Base-by-base conservation (phyloP, 345 rosid genomes). In the Gossypium rotundifolium region DNA sequence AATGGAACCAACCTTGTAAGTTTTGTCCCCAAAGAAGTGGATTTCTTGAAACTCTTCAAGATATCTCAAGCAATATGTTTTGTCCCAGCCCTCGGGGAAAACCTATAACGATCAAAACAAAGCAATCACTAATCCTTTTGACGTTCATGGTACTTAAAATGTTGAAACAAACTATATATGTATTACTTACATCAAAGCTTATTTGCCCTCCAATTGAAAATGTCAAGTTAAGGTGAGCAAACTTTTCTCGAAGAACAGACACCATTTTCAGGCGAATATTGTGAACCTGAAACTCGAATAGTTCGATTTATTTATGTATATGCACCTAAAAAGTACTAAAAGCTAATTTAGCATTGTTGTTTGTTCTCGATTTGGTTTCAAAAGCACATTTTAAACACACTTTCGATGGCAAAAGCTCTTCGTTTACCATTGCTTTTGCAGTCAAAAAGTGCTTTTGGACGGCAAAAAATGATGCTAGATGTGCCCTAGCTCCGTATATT, bases 1-100 rank as follows among this genome's bases (percentile, higher is more conserved):
- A 23, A 74, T 51, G 65, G 65, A 2, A 22, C 76, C 29, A 60
- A 94, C 98, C 95, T 92, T 86, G 87, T 91, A 93, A 61, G 99
- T 95, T 84, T 93, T 95, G 90, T 95, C 99, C 53, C 99, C 99
- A 72, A 95, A 95, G 84, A 95, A 95, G 86, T 95, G 99, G 72
- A 95, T 91, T 81, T 93, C 97, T 20, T 70, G 77, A 72, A 90
- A 95, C 14, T 87, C 94, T 18, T 87, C 83, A 25, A 95, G 97
- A 83, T 85, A 95, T 67, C 83, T 89, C 89, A 95, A 82, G 85
- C 99, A 93, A 80, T 93, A 95, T 62, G 99, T 95, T 87, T 95
- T 95, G 82, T 95, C 99, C 99, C 99, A 95, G 71, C 99, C 98
- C 75, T 78, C 85, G 63, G 99, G 99, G 78, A 95, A 95, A 75